Conservation (phyloP, 73 alveolate genomes). For the Paramecium bursaria region DNA sequence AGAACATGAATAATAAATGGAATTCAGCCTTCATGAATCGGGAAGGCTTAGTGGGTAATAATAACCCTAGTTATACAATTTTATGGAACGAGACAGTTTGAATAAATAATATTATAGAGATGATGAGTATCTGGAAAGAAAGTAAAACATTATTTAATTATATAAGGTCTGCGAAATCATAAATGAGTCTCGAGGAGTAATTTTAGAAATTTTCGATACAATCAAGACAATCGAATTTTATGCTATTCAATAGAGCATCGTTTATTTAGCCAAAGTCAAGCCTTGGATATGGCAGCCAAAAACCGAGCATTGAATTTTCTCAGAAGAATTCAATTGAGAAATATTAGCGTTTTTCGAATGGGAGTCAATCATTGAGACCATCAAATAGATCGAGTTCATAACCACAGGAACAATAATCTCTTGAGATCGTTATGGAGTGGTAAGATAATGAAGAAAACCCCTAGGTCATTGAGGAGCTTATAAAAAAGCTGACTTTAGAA, state of each 20-base stretch:
- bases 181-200: slow-evolving; percentile 36
- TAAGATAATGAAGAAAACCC: neutral
- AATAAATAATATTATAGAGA: neutral
- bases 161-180: neutral
- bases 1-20: neutral
- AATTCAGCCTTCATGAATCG: neutral
- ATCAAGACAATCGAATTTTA: slow-evolving; percentile 35
- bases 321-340: too few relatives aligned
- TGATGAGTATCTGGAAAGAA: slow-evolving; percentile 24
- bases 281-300: slow-evolving; percentile 11
- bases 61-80: neutral
- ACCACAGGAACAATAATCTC: slow-evolving; percentile 3
- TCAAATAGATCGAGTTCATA: neutral
- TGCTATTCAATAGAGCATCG: neutral
- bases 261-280: slow-evolving; percentile 3
- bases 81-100: slow-evolving; percentile 27
- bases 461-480: slow-evolving; percentile 19
- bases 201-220: slow-evolving; percentile 9
- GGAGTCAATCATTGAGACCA: neutral
- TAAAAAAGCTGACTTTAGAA: slow-evolving; percentile 23
- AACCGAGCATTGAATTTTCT: neutral
- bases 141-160: slow-evolving; percentile 16
- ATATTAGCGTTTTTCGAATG: too few relatives aligned
- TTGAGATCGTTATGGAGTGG: slow-evolving; percentile 21
- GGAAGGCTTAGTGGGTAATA: neutral